phyloP scores from a whole-genome alignment of 2,329 filamentous ascomycete species.

The Penicillium sumatraense region DNA sequence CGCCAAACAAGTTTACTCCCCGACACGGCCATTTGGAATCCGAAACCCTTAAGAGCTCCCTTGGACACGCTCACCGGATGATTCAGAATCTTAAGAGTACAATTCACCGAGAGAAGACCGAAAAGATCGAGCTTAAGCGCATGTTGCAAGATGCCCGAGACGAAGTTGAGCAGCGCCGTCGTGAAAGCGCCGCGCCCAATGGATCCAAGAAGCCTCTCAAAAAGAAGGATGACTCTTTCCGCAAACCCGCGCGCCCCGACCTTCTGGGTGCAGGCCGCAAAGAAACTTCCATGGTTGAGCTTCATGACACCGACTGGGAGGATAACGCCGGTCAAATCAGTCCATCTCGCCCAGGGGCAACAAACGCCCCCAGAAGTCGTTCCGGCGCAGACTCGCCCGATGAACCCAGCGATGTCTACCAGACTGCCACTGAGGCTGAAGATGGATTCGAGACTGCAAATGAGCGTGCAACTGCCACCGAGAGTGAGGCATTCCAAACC shows the following conservation, averaged over 20 bases:
- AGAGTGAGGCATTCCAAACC: slow-evolving; percentile 94
- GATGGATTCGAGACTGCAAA: slow-evolving; percentile 75
- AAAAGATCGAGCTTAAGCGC: slow-evolving; percentile 93
- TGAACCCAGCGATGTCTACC: slow-evolving; percentile 71
- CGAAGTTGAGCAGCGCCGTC: slow-evolving; percentile 75
- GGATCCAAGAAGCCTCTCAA: slow-evolving; percentile 60
- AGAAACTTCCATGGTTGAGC: slow-evolving; percentile 75
- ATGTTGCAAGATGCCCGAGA: slow-evolving; percentile 95
- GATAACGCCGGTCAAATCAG: slow-evolving; percentile 70
- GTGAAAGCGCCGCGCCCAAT: slow-evolving; percentile 52
- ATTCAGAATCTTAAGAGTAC: slow-evolving; percentile 95
- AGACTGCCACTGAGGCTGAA: slow-evolving; percentile 77
- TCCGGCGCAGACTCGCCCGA: slow-evolving; percentile 35
- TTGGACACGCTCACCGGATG: slow-evolving; percentile 92
- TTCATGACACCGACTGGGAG: slow-evolving; percentile 88
- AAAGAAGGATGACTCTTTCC: slow-evolving; percentile 69
- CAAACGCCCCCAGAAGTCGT: slow-evolving; percentile 33
- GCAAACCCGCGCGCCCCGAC: slow-evolving; percentile 75
- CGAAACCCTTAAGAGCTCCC: slow-evolving; percentile 91
- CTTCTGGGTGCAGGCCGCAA: slow-evolving; percentile 75
- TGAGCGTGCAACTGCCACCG: slow-evolving; percentile 74
- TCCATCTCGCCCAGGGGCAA: slow-evolving; percentile 53
- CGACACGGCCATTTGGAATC: slow-evolving; percentile 91
- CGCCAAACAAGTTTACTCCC: slow-evolving; percentile 88
- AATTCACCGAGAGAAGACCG: slow-evolving; percentile 96